Evolutionary conservation across 371 early-diverging fungal genomes (phyloP).

Genomic region (Dichotomocladium elegans): DNA sequence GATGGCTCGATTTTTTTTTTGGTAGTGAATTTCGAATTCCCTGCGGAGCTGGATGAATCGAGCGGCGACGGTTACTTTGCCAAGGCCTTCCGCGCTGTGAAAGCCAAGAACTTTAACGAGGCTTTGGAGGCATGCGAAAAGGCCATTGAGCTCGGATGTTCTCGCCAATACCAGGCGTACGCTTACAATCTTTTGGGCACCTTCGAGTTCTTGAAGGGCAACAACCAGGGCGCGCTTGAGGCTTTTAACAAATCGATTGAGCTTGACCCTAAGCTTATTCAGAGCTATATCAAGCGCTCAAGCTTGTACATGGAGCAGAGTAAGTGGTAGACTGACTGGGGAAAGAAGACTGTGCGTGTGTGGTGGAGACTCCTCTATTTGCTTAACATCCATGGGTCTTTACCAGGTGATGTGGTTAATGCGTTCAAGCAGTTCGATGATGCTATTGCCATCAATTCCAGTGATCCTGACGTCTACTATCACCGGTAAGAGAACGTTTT

Average conservation of each 20-base stretch:
- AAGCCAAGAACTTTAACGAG: conserved; percentile 58
- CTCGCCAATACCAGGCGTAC: conserved; percentile 49
- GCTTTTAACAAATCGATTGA: conserved; percentile 81
- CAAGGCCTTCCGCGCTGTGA: conserved; percentile 46
- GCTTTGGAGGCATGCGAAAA: conserved; percentile 67
- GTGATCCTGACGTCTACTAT: conserved; percentile 79
- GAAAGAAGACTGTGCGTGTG: not conserved
- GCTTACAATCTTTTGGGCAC: conserved; percentile 86
- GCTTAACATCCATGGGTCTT: not conserved
- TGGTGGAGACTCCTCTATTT: not conserved
- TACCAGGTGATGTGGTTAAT: conserved; percentile 55
- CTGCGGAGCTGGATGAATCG: conserved; percentile 25
- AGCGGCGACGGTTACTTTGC: conserved; percentile 49
- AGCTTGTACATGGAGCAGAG: conserved; percentile 85
- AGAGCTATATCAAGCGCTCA: conserved; percentile 86
- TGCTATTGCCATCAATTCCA: conserved; percentile 62
- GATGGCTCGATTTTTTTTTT: not conserved
- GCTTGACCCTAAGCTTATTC: conserved; percentile 73
- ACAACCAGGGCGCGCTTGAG: conserved; percentile 66
- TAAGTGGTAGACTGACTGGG: conserved; percentile 7
- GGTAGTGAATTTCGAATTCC: conserved; percentile 25
- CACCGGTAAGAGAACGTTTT: conserved; percentile 56
- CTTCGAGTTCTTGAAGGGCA: conserved; percentile 84
- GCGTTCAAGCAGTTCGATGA: conserved; percentile 69
- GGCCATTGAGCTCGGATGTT: conserved; percentile 62